These are phyloP conservation scores for Phialocephala subalpina DNA, from an alignment of 2,329 filamentous ascomycete genomes.

Conservation along the genomic window DNA sequence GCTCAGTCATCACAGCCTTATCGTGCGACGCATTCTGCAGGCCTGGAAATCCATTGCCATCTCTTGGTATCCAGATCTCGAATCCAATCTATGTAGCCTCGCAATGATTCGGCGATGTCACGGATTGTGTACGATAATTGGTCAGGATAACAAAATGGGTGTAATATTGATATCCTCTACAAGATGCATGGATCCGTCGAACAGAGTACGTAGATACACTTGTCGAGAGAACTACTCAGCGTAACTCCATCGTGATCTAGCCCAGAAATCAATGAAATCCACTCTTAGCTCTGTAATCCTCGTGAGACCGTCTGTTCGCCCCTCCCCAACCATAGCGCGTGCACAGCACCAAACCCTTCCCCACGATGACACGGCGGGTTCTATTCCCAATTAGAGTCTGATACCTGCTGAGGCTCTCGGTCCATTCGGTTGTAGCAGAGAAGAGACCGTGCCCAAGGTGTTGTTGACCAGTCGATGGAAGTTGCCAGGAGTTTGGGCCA, in stretches of 20 bases:
- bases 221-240: not conserved
- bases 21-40: too few relatives aligned
- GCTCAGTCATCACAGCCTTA: too few relatives aligned
- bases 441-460: not conserved
- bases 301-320: not conserved
- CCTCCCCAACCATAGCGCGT: not conserved
- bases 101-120: not conserved
- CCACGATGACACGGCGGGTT: not conserved
- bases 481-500: not conserved
- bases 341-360: not conserved
- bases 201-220: not conserved
- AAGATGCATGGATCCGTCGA: not conserved
- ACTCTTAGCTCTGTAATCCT: not conserved
- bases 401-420: not conserved
- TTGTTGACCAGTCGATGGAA: not conserved
- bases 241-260: not conserved
- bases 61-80: too few relatives aligned
- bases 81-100: not conserved
- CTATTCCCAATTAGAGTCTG: not conserved
- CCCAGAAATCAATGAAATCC: not conserved
- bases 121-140: not conserved
- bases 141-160: constrained; percentile 4
- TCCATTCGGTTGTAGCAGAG: not conserved
- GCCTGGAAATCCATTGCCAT: too few relatives aligned
- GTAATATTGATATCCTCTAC: constrained; percentile 1